Conservation (phyloP, 768 basidiomycete genomes). For the Lentinula raphanica region DNA sequence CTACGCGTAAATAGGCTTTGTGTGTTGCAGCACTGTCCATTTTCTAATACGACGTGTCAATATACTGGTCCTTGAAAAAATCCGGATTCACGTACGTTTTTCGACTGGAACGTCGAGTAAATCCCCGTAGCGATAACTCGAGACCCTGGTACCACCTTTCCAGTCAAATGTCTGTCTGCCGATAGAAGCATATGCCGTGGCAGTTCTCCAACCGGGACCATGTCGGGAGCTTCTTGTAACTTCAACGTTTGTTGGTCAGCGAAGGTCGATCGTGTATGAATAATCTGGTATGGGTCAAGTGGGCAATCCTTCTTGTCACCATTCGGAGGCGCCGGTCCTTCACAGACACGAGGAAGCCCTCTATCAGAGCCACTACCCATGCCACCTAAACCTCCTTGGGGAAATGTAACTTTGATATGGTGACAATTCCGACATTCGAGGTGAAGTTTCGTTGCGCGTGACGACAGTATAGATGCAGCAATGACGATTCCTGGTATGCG, state of each 20-base stretch:
- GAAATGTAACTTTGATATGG: slow-evolving; percentile 71
- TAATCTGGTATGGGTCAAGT: slow-evolving; percentile 90
- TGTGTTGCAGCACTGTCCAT: slow-evolving; percentile 78
- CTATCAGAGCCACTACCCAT: slow-evolving; percentile 82
- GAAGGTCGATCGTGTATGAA: slow-evolving; percentile 91
- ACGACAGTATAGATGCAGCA: slow-evolving; percentile 89
- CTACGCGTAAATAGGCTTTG: slow-evolving; percentile 88
- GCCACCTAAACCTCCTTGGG: slow-evolving; percentile 75
- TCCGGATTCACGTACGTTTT: slow-evolving; percentile 53
- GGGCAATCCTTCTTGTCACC: slow-evolving; percentile 95
- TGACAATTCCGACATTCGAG: slow-evolving; percentile 92
- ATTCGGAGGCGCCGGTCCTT: slow-evolving; percentile 61
- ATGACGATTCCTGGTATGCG: slow-evolving; percentile 98
- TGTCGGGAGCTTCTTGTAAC: slow-evolving; percentile 97
- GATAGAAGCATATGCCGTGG: slow-evolving; percentile 93
- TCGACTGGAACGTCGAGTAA: slow-evolving; percentile 93
- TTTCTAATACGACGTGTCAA: slow-evolving; percentile 43
- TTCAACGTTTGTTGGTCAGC: slow-evolving; percentile 96
- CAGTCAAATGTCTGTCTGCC: slow-evolving; percentile 85
- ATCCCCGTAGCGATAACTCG: slow-evolving; percentile 93
- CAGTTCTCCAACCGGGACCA: slow-evolving; percentile 98
- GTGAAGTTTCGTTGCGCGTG: slow-evolving; percentile 87
- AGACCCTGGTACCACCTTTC: slow-evolving; percentile 93
- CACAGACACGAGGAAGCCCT: slow-evolving; percentile 84
- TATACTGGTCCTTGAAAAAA: background rate